Conservation (phyloP, 202 grass and related monocot species). For the Schoenoplectus triqueter region DNA sequence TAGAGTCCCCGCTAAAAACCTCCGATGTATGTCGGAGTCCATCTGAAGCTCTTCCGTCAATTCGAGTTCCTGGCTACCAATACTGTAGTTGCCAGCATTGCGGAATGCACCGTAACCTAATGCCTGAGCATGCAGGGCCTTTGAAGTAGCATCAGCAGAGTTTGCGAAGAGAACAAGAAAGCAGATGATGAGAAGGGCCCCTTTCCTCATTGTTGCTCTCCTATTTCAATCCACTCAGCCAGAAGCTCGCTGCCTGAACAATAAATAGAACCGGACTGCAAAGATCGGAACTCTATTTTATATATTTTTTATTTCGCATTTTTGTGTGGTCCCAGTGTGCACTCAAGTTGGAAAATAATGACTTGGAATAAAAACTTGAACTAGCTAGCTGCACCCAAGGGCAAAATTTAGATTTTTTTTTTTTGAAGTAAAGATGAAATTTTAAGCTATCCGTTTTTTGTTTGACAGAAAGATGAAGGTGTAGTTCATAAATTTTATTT, state of each 20-base stretch:
- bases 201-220: background rate
- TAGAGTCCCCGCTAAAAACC: background rate
- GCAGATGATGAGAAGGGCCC: background rate
- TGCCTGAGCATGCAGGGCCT: background rate
- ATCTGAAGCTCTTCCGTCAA: background rate
- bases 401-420: too few species aligned
- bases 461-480: too few species aligned
- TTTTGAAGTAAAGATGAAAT: too few species aligned
- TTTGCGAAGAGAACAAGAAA: background rate
- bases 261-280: background rate
- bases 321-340: background rate
- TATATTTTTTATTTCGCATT: too few species aligned
- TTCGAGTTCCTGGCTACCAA: background rate
- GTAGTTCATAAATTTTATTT: too few species aligned
- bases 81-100: too few species aligned
- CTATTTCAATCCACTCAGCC: background rate
- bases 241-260: background rate
- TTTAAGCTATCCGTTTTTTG: too few species aligned
- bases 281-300: background rate
- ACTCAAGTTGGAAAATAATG: too few species aligned
- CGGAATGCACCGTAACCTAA: too few species aligned
- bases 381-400: too few species aligned
- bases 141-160: background rate
- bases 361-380: too few species aligned
- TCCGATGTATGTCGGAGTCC: background rate